These are phyloP conservation scores for Colletotrichum sublineola DNA, from an alignment of 2,329 filamentous ascomycete species.

Conservation along the genomic window DNA sequence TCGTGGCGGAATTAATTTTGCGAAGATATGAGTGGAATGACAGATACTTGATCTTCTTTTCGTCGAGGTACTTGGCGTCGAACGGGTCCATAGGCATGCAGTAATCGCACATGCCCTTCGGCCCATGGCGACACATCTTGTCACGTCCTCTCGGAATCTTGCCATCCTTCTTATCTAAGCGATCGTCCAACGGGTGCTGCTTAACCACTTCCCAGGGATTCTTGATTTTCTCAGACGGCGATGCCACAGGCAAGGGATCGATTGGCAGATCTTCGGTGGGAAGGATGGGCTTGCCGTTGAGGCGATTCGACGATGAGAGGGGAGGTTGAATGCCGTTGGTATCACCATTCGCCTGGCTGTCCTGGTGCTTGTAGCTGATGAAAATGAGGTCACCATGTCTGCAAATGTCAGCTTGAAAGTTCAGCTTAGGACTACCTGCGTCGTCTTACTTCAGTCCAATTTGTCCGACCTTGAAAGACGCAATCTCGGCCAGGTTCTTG, in stretches of 20 bases:
- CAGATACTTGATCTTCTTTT: conserved; percentile 98
- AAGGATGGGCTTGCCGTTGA: conserved; percentile 83
- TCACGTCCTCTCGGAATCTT: conserved; percentile 86
- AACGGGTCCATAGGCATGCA: conserved; percentile 98
- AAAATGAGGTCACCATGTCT: conserved; percentile 95
- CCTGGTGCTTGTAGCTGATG: conserved; percentile 79
- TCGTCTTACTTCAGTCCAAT: conserved; percentile 69
- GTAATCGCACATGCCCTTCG: conserved; percentile 99
- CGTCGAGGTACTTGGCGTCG: conserved; percentile 85
- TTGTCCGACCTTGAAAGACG: conserved; percentile 67
- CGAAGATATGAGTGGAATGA: conserved; percentile 95
- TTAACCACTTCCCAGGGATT: conserved; percentile 94
- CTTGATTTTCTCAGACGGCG: conserved; percentile 75
- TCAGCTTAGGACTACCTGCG: background rate
- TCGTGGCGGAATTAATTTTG: conserved; percentile 96
- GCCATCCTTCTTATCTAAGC: conserved; percentile 87
- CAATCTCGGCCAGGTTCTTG: conserved; percentile 71
- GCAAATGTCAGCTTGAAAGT: conserved; percentile 43
- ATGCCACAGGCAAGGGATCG: conserved; percentile 66
- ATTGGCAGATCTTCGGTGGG: conserved; percentile 77
- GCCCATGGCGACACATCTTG: conserved; percentile 95
- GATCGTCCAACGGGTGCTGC: conserved; percentile 89
- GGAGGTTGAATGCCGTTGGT: conserved; percentile 52
- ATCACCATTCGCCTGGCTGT: conserved; percentile 54
- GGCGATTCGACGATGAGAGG: conserved; percentile 69